phyloP scores from a whole-genome alignment of 108 stramenopile genomes.

The Pseudonitzschia delicatissima region DNA sequence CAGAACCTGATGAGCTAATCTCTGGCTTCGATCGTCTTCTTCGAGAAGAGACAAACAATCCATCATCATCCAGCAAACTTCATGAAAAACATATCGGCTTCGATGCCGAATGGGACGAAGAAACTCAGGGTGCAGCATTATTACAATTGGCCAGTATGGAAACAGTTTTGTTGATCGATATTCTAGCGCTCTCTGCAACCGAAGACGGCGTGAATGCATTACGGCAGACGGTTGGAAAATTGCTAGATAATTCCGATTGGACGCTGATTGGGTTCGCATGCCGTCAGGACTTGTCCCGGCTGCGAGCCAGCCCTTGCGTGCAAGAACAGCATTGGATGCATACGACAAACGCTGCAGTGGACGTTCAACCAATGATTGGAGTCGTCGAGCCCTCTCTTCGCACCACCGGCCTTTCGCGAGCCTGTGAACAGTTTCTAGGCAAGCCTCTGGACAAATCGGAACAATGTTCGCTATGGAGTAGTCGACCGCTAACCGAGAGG shows the following conservation, averaged over 20 bases:
- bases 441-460: slow-evolving; percentile 76
- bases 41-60: background rate
- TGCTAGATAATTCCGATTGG: slow-evolving; percentile 42
- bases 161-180: slow-evolving; percentile 57
- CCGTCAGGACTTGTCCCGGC: slow-evolving; percentile 61
- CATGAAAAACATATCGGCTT: slow-evolving; percentile 47
- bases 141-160: slow-evolving; percentile 52
- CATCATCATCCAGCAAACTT: background rate
- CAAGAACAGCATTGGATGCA: slow-evolving; percentile 31
- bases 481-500: slow-evolving; percentile 51
- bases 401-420: slow-evolving; percentile 51
- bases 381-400: slow-evolving; percentile 35
- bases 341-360: slow-evolving; percentile 29
- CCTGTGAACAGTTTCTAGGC: slow-evolving; percentile 55
- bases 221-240: slow-evolving; percentile 43
- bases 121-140: slow-evolving; percentile 47
- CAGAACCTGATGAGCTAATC: slow-evolving; percentile 32
- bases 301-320: slow-evolving; percentile 42
- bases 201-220: slow-evolving; percentile 55
- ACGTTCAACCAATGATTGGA: slow-evolving; percentile 45
- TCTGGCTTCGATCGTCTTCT: slow-evolving; percentile 23
- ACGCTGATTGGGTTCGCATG: slow-evolving; percentile 63
- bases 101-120: slow-evolving; percentile 74
- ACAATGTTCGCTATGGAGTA: slow-evolving; percentile 65
- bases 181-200: slow-evolving; percentile 56